A percentile compares a stretch with the other conserved stretches of the same genome.
These are phyloP conservation scores for Aristolochia contorta DNA, from an alignment of 164 flowering plant genomes.

Conservation along the genomic window DNA sequence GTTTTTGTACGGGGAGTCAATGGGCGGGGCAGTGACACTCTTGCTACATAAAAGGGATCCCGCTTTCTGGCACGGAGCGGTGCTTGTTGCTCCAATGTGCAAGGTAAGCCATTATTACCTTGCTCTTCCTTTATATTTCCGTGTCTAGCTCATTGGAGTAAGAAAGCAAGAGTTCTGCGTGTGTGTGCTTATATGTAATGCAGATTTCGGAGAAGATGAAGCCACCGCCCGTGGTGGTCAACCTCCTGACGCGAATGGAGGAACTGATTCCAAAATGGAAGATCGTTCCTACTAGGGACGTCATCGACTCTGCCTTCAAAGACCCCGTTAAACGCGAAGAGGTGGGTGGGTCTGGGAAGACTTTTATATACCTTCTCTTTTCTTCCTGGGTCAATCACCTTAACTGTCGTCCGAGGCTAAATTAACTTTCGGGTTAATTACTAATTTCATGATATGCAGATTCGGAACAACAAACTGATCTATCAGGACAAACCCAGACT, in stretches of 20 bases:
- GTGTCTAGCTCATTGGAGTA: too few species aligned
- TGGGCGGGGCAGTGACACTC: slow-evolving; percentile 27
- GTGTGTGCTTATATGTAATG: neutral
- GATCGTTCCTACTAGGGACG: slow-evolving; percentile 88
- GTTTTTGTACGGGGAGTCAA: slow-evolving; percentile 19
- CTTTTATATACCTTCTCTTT: neutral
- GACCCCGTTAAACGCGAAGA: slow-evolving; percentile 84
- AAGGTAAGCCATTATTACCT: slow-evolving; percentile 40
- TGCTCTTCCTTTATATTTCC: too few species aligned
- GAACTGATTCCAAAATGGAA: slow-evolving; percentile 96
- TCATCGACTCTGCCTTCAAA: slow-evolving; percentile 84
- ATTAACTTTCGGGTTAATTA: neutral
- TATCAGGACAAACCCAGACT: slow-evolving; percentile 93
- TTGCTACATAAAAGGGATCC: slow-evolving; percentile 16
- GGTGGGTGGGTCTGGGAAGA: slow-evolving; percentile 20
- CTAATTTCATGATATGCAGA: slow-evolving; percentile 26
- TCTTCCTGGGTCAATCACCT: neutral
- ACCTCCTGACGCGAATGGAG: slow-evolving; percentile 65
- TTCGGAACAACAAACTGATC: slow-evolving; percentile 69
- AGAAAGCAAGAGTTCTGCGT: too few species aligned
- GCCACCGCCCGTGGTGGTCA: slow-evolving; percentile 83
- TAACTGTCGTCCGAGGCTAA: too few species aligned
- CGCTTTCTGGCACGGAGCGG: slow-evolving; percentile 19
- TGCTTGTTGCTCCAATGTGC: slow-evolving; percentile 47
- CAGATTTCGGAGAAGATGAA: slow-evolving; percentile 98